Percentiles rank a stretch among this genome's conserved stretches.
Evolutionary conservation across 2,329 filamentous ascomycete species (phyloP).

Genomic region (Colletotrichum scovillei): DNA sequence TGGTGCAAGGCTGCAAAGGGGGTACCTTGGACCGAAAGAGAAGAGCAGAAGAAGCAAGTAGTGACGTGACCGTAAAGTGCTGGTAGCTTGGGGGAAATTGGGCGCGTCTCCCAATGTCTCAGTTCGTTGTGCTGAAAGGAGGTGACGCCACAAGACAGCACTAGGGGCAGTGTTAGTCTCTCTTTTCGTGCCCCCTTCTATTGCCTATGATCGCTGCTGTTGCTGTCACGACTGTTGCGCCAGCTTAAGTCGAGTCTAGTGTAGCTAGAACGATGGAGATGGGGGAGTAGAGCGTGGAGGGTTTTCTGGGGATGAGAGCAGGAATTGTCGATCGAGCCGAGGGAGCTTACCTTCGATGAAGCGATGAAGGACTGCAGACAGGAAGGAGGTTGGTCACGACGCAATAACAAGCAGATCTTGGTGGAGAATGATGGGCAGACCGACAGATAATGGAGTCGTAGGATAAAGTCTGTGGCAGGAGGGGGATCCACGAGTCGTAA

Average conservation of each 20-base stretch:
- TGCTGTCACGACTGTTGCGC: not conserved
- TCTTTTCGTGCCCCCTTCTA: constrained; percentile 1
- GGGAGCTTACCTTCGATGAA: not conserved
- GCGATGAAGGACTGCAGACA: no score
- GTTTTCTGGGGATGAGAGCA: not conserved
- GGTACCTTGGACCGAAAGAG: not conserved
- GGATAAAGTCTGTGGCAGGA: not conserved
- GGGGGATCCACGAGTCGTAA: not conserved
- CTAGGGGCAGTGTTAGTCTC: constrained; percentile 23
- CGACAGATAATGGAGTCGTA: not conserved
- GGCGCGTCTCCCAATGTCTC: constrained; percentile 35
- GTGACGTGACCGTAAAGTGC: constrained; percentile 24
- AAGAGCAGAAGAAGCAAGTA: constrained; percentile 5
- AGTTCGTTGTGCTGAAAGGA: constrained; percentile 27
- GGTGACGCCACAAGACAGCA: constrained; percentile 29
- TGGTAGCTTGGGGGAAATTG: constrained; percentile 10
- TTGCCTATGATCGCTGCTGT: not conserved
- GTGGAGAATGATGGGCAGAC: not conserved
- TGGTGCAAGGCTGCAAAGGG: not conserved
- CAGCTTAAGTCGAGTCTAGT: not conserved
- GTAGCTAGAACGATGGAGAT: not conserved
- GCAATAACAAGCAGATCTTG: not conserved
- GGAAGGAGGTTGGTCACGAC: not conserved
- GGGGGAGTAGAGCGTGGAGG: not conserved
- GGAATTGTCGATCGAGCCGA: not conserved